Conservation (phyloP, 202 grass and related monocot species). For the Schoenoplectus triqueter region DNA sequence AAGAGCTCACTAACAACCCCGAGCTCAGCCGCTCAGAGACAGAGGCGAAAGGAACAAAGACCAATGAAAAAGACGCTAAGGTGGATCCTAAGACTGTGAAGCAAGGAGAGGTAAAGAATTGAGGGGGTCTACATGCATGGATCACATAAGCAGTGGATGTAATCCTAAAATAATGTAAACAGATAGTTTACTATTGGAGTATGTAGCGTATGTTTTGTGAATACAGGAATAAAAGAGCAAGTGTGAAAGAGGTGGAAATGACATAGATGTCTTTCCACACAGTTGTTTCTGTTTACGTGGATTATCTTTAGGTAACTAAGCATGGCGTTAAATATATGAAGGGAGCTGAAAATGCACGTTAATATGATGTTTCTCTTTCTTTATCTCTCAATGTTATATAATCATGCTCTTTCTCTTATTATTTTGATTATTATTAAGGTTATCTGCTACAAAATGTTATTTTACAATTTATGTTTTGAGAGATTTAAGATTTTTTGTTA, state of each 20-base stretch:
- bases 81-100: background rate
- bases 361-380: no score
- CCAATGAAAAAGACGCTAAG: background rate
- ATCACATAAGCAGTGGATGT: background rate
- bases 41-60: background rate
- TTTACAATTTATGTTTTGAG: no score
- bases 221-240: slow-evolving; percentile 23
- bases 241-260: background rate
- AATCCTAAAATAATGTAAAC: slow-evolving; percentile 12
- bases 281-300: background rate
- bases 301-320: slow-evolving; percentile 25
- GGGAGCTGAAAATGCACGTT: no score
- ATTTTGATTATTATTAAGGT: no score
- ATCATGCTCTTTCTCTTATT: no score
- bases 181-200: background rate
- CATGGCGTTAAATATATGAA: slow-evolving; percentile 1
- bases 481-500: no score
- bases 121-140: background rate
- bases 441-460: no score
- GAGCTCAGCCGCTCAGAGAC: background rate
- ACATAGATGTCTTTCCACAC: slow-evolving; percentile 22
- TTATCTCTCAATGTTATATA: no score
- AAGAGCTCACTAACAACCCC: background rate
- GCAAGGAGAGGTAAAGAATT: slow-evolving; percentile 29
- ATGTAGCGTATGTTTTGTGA: background rate